Evolutionary conservation across 1,284 basidiomycete species (phyloP).

Genomic region (Takashimella tepidaria): DNA sequence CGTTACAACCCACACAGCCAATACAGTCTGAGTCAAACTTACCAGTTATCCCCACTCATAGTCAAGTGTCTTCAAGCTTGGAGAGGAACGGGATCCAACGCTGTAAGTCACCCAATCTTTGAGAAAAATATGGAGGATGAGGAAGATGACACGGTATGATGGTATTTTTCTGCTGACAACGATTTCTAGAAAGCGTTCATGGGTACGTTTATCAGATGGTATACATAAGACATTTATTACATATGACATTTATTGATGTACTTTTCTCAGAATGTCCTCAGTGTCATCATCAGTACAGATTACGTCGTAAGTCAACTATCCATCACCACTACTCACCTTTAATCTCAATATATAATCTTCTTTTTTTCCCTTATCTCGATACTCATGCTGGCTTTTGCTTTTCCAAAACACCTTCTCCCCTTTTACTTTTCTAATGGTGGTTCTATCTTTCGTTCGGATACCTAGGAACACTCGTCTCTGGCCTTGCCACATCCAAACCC

Average conservation of each 20-base stretch:
- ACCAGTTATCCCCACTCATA: too few relatives aligned
- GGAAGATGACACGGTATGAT: too few relatives aligned
- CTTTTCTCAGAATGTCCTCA: slow-evolving; percentile 41
- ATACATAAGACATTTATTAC: background rate
- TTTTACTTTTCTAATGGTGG: too few relatives aligned
- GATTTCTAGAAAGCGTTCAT: slow-evolving; percentile 36
- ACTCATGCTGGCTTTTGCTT: too few relatives aligned
- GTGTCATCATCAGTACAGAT: slow-evolving; percentile 42
- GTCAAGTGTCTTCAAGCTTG: slow-evolving; percentile 1
- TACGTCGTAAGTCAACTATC: slow-evolving; percentile 25
- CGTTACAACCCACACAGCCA: background rate
- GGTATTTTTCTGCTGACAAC: too few relatives aligned
- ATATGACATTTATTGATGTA: background rate
- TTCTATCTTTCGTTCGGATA: too few relatives aligned
- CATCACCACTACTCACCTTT: background rate
- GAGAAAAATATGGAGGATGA: too few relatives aligned
- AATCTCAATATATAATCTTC: too few relatives aligned
- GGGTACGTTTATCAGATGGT: slow-evolving; percentile 16
- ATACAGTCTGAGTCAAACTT: too few relatives aligned
- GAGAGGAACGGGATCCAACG: slow-evolving; percentile 39
- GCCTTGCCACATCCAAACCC: slow-evolving; percentile 39
- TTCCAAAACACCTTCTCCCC: too few relatives aligned
- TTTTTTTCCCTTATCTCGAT: too few relatives aligned
- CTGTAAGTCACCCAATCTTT: slow-evolving; percentile 22
- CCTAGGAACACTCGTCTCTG: slow-evolving; percentile 40